These are phyloP conservation scores for Alternaria arbusti DNA, from an alignment of 2,329 filamentous ascomycete genomes.

Conservation along the genomic window DNA sequence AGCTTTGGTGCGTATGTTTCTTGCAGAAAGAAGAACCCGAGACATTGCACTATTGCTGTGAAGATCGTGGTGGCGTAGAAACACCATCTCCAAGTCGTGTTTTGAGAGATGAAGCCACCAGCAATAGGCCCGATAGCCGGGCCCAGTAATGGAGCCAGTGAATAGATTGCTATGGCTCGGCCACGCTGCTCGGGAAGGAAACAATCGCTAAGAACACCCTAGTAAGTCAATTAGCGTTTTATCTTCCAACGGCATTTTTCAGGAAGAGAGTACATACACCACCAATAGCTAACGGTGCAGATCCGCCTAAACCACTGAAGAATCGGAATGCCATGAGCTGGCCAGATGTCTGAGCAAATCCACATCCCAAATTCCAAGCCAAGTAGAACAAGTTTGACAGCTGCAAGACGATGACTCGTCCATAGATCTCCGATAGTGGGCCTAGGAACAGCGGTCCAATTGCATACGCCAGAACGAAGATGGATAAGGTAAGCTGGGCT, in stretches of 20 bases:
- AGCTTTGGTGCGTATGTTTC: slow-evolving; percentile 73
- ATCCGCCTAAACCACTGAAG: slow-evolving; percentile 46
- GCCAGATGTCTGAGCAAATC: slow-evolving; percentile 43
- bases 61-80: slow-evolving; percentile 72
- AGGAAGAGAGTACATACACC: slow-evolving; percentile 28
- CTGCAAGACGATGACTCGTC: slow-evolving; percentile 47
- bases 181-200: slow-evolving; percentile 68
- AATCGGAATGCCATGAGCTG: slow-evolving; percentile 49
- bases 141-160: slow-evolving; percentile 67
- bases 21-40: slow-evolving; percentile 66
- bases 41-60: slow-evolving; percentile 65
- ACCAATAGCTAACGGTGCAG: slow-evolving; percentile 48
- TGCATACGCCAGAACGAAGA: slow-evolving; percentile 50
- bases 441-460: slow-evolving; percentile 49
- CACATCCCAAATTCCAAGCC: slow-evolving; percentile 49
- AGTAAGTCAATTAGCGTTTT: slow-evolving; percentile 12
- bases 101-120: slow-evolving; percentile 69
- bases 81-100: slow-evolving; percentile 74
- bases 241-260: neutral
- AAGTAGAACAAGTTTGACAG: slow-evolving; percentile 48
- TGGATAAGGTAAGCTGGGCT: slow-evolving; percentile 45
- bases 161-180: slow-evolving; percentile 67
- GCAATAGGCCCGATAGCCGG: slow-evolving; percentile 70
- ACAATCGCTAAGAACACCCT: slow-evolving; percentile 58
- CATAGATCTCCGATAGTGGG: slow-evolving; percentile 49